Evolutionary conservation across 2,329 filamentous ascomycete genomes (phyloP).

Genomic region (Peltaster fructicola): DNA sequence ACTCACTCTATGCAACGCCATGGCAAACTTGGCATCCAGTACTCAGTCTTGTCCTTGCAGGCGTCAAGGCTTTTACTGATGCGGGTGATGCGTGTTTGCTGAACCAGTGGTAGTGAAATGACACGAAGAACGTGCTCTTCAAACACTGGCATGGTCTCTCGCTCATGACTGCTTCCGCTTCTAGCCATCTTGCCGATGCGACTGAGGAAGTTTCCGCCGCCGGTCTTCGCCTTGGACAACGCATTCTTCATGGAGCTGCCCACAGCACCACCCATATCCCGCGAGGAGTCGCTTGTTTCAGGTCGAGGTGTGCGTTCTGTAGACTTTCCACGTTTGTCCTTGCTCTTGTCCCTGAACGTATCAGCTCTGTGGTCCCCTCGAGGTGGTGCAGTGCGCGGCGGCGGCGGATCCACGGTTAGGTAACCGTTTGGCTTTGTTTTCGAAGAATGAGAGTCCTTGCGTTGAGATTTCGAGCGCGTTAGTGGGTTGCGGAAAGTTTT

Average conservation of each 20-base stretch:
- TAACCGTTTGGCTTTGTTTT: conserved; percentile 7
- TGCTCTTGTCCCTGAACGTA: conserved; percentile 9
- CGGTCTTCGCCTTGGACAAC: conserved; percentile 11
- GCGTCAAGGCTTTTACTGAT: conserved; percentile 80
- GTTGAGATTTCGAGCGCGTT: conserved; percentile 12
- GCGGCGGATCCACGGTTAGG: conserved; percentile 4
- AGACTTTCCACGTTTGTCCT: conserved; percentile 16
- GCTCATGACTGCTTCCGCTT: conserved; percentile 50
- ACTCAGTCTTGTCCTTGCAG: conserved; percentile 89
- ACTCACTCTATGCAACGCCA: conserved; percentile 80
- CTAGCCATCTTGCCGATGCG: conserved; percentile 15
- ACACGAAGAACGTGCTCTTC: conserved; percentile 72
- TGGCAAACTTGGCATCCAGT: conserved; percentile 94
- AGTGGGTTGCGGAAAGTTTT: conserved; percentile 14
- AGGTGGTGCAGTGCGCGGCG: conserved; percentile 14
- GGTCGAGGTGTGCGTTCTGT: conserved; percentile 15
- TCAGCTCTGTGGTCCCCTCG: conserved; percentile 10
- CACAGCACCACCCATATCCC: too few relatives aligned
- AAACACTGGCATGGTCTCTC: conserved; percentile 34
- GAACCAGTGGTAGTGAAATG: conserved; percentile 68
- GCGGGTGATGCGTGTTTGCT: conserved; percentile 77
- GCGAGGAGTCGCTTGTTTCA: conserved; percentile 7
- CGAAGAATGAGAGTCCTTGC: conserved; percentile 16
- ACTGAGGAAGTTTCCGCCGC: conserved; percentile 10
- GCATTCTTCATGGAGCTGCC: conserved; percentile 15